Conservation (phyloP, 2,329 filamentous ascomycete genomes). For the Periglandula ipomoeae region DNA sequence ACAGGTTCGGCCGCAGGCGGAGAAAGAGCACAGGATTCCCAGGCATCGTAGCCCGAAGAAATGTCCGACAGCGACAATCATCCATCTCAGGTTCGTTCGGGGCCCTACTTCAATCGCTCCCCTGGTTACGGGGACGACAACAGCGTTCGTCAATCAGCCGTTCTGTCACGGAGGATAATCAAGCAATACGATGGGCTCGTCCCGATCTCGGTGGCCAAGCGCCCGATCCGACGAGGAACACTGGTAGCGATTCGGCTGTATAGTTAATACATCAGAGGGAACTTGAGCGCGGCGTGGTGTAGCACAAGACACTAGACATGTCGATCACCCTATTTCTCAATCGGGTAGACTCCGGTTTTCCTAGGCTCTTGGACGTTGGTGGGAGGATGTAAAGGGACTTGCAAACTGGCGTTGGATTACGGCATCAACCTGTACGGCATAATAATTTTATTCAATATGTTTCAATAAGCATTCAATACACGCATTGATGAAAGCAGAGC, state of each 20-base stretch:
- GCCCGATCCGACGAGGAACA: neutral
- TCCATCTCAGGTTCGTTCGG: constrained; percentile 40
- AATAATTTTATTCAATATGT: neutral
- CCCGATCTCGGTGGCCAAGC: neutral
- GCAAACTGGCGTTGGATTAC: neutral
- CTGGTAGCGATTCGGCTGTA: constrained; percentile 22
- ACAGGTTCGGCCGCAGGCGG: constrained; percentile 31
- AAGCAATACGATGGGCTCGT: neutral
- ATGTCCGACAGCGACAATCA: constrained; percentile 28
- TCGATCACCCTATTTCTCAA: neutral
- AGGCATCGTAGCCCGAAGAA: constrained; percentile 46
- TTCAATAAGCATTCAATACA: neutral
- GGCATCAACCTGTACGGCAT: neutral
- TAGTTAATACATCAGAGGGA: constrained; percentile 14
- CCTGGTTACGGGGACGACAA: constrained; percentile 37
- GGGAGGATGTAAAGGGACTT: neutral
- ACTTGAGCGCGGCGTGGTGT: neutral
- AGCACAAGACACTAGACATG: neutral
- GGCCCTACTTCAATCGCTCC: constrained; percentile 40
- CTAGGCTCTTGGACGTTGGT: neutral
- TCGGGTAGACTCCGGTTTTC: neutral
- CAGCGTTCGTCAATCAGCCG: constrained; percentile 9
- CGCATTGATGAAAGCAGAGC: neutral
- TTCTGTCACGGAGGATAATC: constrained; percentile 4
- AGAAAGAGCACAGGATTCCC: constrained; percentile 54